Evolutionary conservation across 345 rosid species (phyloP).

Genomic region (Salix brachista): DNA sequence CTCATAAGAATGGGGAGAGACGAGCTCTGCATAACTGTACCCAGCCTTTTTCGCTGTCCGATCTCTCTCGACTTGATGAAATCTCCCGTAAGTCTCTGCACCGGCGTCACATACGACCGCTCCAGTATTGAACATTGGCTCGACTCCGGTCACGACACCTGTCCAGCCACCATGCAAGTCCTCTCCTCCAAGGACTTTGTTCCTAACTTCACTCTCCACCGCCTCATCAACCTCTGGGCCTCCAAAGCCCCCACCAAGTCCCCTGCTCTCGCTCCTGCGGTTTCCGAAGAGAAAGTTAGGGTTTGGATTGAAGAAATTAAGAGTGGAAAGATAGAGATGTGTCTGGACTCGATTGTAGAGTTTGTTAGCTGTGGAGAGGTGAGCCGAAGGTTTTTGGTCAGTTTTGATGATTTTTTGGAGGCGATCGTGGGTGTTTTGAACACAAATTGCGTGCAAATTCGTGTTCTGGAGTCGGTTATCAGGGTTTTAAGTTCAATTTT

Average conservation of each 20-base stretch:
- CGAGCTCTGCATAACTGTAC: slow-evolving; percentile 18
- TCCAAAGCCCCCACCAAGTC: background rate
- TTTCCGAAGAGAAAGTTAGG: slow-evolving; percentile 6
- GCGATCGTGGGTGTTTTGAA: slow-evolving; percentile 10
- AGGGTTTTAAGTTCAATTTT: slow-evolving; percentile 11
- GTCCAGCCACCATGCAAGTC: slow-evolving; percentile 32
- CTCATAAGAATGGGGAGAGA: slow-evolving; percentile 24
- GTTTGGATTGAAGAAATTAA: slow-evolving; percentile 13
- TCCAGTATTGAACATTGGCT: slow-evolving; percentile 32
- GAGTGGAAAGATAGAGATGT: slow-evolving; percentile 1
- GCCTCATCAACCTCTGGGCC: slow-evolving; percentile 21
- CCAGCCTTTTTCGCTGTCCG: slow-evolving; percentile 24
- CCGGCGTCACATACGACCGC: slow-evolving; percentile 32
- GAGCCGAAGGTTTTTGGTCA: slow-evolving; percentile 4
- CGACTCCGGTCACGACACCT: slow-evolving; percentile 28
- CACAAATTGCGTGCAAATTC: background rate
- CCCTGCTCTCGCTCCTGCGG: background rate
- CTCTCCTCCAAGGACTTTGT: slow-evolving; percentile 23
- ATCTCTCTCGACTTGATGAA: slow-evolving; percentile 28
- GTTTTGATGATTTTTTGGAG: slow-evolving; percentile 12
- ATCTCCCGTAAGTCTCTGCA: slow-evolving; percentile 27
- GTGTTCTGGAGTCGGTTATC: slow-evolving; percentile 5
- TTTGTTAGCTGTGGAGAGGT: slow-evolving; percentile 5
- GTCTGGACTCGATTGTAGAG: slow-evolving; percentile 5
- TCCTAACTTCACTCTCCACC: slow-evolving; percentile 27